Evolutionary conservation across 2,329 filamentous ascomycete genomes (phyloP).

Genomic region (Clarireedia homoeocarpa): DNA sequence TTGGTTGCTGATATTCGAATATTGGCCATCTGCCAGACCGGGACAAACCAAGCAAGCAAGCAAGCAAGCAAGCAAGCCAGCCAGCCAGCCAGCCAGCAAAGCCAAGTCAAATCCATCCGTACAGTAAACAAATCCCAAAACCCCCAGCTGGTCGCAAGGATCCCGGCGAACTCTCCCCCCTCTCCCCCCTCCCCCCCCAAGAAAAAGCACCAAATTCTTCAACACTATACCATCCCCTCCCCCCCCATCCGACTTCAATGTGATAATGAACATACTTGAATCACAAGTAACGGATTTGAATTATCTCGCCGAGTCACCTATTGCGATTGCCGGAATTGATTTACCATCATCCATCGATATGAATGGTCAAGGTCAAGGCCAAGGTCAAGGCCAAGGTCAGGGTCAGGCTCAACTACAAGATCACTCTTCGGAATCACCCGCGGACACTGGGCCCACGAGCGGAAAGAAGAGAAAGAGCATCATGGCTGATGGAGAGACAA

Average conservation of each 20-base stretch:
- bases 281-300: conserved; percentile 28
- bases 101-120: too few relatives aligned
- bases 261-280: conserved; percentile 31
- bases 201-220: background rate
- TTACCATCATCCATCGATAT: conserved; percentile 16
- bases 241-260: conserved; percentile 1
- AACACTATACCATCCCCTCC: background rate
- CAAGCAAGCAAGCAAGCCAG: too few relatives aligned
- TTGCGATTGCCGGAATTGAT: conserved; percentile 12
- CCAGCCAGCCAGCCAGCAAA: too few relatives aligned
- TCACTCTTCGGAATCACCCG: conserved; percentile 26
- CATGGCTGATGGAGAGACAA: conserved; percentile 13
- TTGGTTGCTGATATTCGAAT: too few relatives aligned
- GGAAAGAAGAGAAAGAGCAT: conserved; percentile 29
- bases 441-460: conserved; percentile 20
- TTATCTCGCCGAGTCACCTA: conserved; percentile 27
- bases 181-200: background rate
- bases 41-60: too few relatives aligned
- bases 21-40: too few relatives aligned
- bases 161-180: too few relatives aligned
- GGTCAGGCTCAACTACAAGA: conserved; percentile 8
- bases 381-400: conserved; percentile 18
- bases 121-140: too few relatives aligned
- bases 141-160: too few relatives aligned
- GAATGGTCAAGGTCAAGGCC: conserved; percentile 22